Base-by-base conservation (phyloP, 1,284 basidiomycete species). In the Agroathelia rolfsii region DNA sequence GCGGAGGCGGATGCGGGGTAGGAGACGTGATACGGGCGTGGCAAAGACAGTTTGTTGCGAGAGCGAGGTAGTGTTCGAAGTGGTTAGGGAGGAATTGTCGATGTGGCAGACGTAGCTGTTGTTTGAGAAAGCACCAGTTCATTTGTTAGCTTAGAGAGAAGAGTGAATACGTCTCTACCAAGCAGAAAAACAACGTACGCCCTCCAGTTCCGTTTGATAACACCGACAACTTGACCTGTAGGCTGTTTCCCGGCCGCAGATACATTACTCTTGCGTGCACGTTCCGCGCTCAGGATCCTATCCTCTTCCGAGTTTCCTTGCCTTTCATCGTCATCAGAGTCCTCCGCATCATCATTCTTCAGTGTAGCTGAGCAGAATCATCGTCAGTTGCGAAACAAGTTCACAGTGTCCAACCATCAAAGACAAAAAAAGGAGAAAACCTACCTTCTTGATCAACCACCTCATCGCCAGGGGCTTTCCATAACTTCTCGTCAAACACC, bases 151-250 rank as follows among this genome's bases (percentile, higher is more conserved):
- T 10, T 14, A 25, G n/a, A 8, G 25, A 15, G 14, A 24, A 14
- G 14, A 33, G 24, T 17, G n/a, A n/a, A n/a, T n/a, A n/a, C n/a
- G n/a, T n/a, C n/a, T n/a, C n/a, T n/a, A n/a, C n/a, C n/a, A 8
- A 28, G 4, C 3, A 21, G 17, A 33, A 14, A 11, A 16, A 15
- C 2, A n/a, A 66, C 79, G 49, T 56, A 86, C 72, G 89, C 78
- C 52, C 93, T 64, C 94, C 94, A 98, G 50, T 95, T 95, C 12
- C 95, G 76, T 56, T 94, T 94, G 43, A 93, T 76, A 36, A 98
- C 66, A 10, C 94, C 94, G 9, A 97, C 86, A 3, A 98, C 72
- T 10, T 78, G 75, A 6, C 94, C 94, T 0, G 94, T 98, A 0
- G 94, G 94, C 48, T 92, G 87, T 45, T 64, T 78, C 45, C 78